phyloP scores from a whole-genome alignment of 202 grass and related monocot species.

The Sporobolus alterniflorus region DNA sequence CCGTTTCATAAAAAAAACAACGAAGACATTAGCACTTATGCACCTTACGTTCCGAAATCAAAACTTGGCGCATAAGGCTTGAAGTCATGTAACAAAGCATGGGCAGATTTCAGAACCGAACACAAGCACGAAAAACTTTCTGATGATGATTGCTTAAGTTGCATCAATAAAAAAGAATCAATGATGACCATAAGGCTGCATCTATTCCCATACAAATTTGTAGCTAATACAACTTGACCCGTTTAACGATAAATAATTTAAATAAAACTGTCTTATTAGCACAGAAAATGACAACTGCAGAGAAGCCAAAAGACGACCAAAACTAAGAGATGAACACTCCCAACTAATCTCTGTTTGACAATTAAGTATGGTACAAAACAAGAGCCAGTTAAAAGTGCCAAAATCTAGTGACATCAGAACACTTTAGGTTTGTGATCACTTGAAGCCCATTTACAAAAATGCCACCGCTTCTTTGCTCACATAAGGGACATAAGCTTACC shows the following conservation, averaged over 20 bases:
- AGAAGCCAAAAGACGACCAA: conserved; percentile 22
- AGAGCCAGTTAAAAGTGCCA: conserved; percentile 13
- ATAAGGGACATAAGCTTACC: conserved; percentile 32
- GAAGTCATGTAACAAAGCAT: not conserved
- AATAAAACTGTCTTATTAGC: conserved; percentile 43
- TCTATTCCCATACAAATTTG: conserved; percentile 18
- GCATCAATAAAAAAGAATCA: conserved; percentile 17
- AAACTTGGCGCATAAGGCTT: not conserved
- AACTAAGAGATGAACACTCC: conserved; percentile 40
- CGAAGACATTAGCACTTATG: not conserved
- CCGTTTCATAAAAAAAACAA: too few relatives aligned
- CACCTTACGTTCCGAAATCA: too few relatives aligned
- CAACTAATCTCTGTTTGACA: conserved; percentile 47
- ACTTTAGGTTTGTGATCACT: conserved; percentile 53
- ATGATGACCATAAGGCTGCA: conserved; percentile 9
- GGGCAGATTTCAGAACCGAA: not conserved
- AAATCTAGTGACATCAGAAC: conserved; percentile 55
- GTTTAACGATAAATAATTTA: conserved; percentile 41
- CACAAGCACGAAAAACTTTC: not conserved
- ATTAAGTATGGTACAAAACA: conserved; percentile 75
- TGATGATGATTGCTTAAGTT: not conserved
- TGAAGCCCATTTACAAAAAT: conserved; percentile 58
- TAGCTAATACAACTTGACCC: conserved; percentile 34
- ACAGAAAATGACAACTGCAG: conserved; percentile 17
- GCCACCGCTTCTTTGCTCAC: conserved; percentile 27